Conservation (phyloP, 2,329 filamentous ascomycete genomes). For the Fusarium sororula region DNA sequence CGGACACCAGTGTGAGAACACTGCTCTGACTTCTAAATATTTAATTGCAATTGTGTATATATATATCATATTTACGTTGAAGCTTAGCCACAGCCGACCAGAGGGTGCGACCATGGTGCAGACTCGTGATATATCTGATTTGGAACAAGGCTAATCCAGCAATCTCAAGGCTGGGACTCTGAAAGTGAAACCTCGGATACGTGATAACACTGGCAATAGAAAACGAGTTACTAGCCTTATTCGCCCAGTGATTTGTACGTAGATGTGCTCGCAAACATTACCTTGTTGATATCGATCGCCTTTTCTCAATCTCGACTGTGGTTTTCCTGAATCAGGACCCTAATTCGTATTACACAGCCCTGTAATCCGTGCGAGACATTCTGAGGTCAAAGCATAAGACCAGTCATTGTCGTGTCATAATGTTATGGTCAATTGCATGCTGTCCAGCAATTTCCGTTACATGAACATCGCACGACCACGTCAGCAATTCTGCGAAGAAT, state of each 20-base stretch:
- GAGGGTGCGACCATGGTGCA: neutral
- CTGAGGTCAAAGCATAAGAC: neutral
- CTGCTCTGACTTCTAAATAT: neutral
- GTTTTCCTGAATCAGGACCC: neutral
- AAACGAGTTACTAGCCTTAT: neutral
- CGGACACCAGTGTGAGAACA: neutral
- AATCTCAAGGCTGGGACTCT: neutral
- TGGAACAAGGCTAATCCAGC: neutral
- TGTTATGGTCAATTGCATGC: neutral
- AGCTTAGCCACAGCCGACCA: neutral
- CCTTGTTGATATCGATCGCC: neutral
- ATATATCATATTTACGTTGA: neutral
- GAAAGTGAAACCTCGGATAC: neutral
- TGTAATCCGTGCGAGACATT: neutral
- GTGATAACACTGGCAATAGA: neutral
- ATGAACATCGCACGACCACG: neutral
- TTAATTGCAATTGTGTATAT: neutral
- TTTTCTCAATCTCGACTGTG: neutral
- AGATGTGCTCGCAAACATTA: neutral
- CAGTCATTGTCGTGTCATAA: conserved; percentile 7
- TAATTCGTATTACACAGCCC: neutral
- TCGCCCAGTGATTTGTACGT: neutral
- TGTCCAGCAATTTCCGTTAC: neutral
- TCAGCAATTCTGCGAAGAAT: neutral
- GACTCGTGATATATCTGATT: neutral